phyloP scores from a whole-genome alignment of 305 asterid species.

The Caryopteris hybrid region DNA sequence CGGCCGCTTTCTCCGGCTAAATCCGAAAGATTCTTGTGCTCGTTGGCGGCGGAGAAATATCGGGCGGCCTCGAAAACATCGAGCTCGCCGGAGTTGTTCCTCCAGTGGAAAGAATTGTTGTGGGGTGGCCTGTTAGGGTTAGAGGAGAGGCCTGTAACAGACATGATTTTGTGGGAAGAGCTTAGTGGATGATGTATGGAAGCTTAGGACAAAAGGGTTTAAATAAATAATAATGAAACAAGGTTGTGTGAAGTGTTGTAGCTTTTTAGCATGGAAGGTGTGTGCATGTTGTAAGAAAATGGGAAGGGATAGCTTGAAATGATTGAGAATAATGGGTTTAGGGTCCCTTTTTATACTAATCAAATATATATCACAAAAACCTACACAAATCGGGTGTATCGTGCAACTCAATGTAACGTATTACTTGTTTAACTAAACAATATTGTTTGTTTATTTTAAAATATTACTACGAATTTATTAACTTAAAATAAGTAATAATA shows the following conservation, averaged over 20 bases:
- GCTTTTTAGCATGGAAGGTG: neutral
- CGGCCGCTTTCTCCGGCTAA: neutral
- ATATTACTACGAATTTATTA: no score
- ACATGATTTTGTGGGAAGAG: constrained; percentile 15
- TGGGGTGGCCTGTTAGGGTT: no score
- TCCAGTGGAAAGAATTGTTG: constrained; percentile 44
- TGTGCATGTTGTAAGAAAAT: constrained; percentile 18
- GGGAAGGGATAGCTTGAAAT: constrained; percentile 17
- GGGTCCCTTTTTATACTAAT: constrained; percentile 32
- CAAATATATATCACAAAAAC: no score
- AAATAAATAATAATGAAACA: neutral
- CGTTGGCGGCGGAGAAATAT: constrained; percentile 52
- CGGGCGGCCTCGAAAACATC: constrained; percentile 84
- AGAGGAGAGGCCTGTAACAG: constrained; percentile 16
- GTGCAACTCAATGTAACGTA: no score
- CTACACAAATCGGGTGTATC: no score
- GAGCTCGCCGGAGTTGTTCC: constrained; percentile 63
- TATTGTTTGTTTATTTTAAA: no score
- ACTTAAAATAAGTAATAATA: no score
- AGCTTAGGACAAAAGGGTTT: constrained; percentile 6
- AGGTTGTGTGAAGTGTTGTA: no score
- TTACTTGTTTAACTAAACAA: no score
- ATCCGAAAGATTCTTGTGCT: neutral
- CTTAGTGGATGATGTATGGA: neutral
- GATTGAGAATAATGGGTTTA: constrained; percentile 29